These are phyloP conservation scores for Narthecium ossifragum DNA, from an alignment of 106 monocot species.

Conservation along the genomic window DNA sequence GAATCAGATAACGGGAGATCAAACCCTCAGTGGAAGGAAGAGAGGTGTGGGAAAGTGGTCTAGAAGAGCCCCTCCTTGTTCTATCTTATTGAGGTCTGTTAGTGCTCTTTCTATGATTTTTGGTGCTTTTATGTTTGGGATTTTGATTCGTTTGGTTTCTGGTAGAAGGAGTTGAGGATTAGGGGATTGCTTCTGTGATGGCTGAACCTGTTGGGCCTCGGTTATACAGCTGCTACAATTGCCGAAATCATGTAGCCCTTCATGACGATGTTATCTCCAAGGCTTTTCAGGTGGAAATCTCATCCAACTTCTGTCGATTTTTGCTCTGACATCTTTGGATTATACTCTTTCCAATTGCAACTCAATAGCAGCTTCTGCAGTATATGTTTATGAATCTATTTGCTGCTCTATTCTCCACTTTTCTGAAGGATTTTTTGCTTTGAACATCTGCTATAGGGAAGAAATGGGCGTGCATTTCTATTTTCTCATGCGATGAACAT, in stretches of 20 bases:
- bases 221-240: slow-evolving; percentile 81
- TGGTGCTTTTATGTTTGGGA: no score
- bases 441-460: slow-evolving; percentile 35
- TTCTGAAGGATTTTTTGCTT: not conserved
- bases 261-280: slow-evolving; percentile 91
- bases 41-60: no score
- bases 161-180: not conserved
- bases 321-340: not conserved
- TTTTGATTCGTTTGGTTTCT: not conserved
- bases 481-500: slow-evolving; percentile 89
- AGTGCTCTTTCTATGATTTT: no score
- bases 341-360: not conserved
- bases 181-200: slow-evolving; percentile 18
- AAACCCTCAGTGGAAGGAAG: no score
- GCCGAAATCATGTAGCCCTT: slow-evolving; percentile 73
- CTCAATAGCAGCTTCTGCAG: not conserved
- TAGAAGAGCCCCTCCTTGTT: no score
- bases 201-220: slow-evolving; percentile 59
- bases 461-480: slow-evolving; percentile 77
- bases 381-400: not conserved
- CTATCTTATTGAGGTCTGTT: no score
- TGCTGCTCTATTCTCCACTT: not conserved
- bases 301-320: no score
- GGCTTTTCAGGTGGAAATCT: slow-evolving; percentile 63
- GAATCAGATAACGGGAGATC: no score